Evolutionary conservation across 345 rosid species (phyloP).

Genomic region (Bretschneidera sinensis): DNA sequence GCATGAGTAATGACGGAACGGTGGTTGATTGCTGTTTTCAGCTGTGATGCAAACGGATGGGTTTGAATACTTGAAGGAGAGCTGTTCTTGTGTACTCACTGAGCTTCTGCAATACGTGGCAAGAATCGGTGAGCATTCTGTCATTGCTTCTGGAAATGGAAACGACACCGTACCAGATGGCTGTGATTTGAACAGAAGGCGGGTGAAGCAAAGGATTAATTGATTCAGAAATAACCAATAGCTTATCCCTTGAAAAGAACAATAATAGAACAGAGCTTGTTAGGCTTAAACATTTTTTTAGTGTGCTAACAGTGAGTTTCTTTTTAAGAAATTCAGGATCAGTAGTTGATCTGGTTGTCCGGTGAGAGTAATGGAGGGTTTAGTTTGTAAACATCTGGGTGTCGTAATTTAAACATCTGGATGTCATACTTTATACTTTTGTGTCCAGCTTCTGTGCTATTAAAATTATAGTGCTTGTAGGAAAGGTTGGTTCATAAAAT

Average conservation of each 20-base stretch:
- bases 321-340: conserved; percentile 5
- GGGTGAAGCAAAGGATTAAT: conserved; percentile 70
- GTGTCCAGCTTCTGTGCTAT: too few relatives aligned
- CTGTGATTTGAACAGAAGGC: conserved; percentile 49
- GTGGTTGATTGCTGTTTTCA: conserved; percentile 18
- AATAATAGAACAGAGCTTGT: conserved; percentile 7
- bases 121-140: conserved; percentile 49
- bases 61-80: conserved; percentile 54
- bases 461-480: too few relatives aligned
- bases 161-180: conserved; percentile 47
- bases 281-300: conserved; percentile 24
- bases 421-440: neutral
- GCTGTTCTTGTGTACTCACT: conserved; percentile 52
- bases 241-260: neutral
- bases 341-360: conserved; percentile 15
- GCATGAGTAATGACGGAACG: neutral
- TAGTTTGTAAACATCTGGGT: too few relatives aligned
- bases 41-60: conserved; percentile 87
- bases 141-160: conserved; percentile 34
- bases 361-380: neutral
- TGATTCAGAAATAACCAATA: conserved; percentile 25
- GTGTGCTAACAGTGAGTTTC: conserved; percentile 18
- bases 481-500: too few relatives aligned
- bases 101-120: conserved; percentile 61
- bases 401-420: too few relatives aligned